These are phyloP conservation scores for Populus simonii DNA, from an alignment of 345 rosid genomes.

Conservation along the genomic window DNA sequence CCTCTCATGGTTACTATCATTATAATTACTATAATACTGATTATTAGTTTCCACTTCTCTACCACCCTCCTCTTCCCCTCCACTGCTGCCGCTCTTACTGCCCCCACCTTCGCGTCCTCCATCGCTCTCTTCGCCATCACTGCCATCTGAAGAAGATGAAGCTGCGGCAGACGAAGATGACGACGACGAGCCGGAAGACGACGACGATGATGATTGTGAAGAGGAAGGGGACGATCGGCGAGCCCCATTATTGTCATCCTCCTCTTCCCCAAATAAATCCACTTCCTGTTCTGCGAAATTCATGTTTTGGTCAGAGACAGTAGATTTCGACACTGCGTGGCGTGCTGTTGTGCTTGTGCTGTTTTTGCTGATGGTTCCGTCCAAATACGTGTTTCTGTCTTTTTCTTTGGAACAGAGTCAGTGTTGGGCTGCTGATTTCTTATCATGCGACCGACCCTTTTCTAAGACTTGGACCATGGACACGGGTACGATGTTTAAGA, in stretches of 20 bases:
- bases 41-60: constrained; percentile 42
- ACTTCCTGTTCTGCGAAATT: constrained; percentile 15
- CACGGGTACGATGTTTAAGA: too few species aligned
- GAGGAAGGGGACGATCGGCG: constrained; percentile 51
- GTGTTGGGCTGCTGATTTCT: too few species aligned
- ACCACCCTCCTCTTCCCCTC: constrained; percentile 37
- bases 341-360: too few species aligned
- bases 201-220: constrained; percentile 48
- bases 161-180: neutral
- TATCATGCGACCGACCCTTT: too few species aligned
- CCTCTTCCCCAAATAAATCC: constrained; percentile 20
- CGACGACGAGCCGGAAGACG: constrained; percentile 35
- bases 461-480: too few species aligned
- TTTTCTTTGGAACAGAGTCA: too few species aligned
- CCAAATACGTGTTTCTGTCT: too few species aligned
- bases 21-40: constrained; percentile 8
- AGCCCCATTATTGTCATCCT: constrained; percentile 22
- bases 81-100: constrained; percentile 43
- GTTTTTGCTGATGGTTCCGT: too few species aligned
- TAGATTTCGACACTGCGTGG: too few species aligned
- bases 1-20: constrained; percentile 9
- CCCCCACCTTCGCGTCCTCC: constrained; percentile 39
- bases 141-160: constrained; percentile 15
- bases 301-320: constrained; percentile 2
- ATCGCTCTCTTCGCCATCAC: constrained; percentile 26